Evolutionary conservation across 2,329 filamentous ascomycete genomes (phyloP), one percentile per base, ranked within the genome.

Genomic region (Bisporella sp.): DNA sequence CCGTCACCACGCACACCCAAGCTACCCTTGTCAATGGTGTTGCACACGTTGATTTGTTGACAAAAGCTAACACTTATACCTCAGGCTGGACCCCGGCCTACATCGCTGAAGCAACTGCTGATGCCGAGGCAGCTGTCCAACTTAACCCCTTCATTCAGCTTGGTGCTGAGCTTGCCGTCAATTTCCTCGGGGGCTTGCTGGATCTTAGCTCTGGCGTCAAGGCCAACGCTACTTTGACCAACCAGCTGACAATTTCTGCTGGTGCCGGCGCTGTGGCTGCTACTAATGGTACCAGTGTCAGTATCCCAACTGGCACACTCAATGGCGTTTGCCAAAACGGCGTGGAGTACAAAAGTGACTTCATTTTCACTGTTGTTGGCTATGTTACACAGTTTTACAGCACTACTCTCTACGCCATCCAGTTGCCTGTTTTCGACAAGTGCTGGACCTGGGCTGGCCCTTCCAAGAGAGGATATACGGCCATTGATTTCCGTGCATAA

Each of bases 131-230:
- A 5, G 60, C 59, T 7, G 66, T 66, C 1, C 55, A 59, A 5
- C 48, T 69, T 49, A 66, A 69, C 48, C 64, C 68, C 4, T 62
- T 54, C 37, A 60, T 65, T 4, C 57, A 64, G 12, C 59, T 71
- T 60, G 64, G 71, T 53, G 59, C 75, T 60, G 51, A 76, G 57
- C 48, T 70, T 52, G 51, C 63, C 45, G 50, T 71, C 58, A 57
- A 68, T 52, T 55, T 70, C 53, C 55, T 73, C 47, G 57, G 67
- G 51, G 54, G 68, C 21, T 44, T 67, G 5, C 56, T 69, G 43
- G 65, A 70, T 53, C 61, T 70, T 31, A 69, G 65, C 13, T 63
- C 64, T n/a, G 70, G 70, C 6, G 47, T 72, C 33, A 68, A 65
- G 1, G 67, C 67, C 2, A 61, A 58, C 5, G 66, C 69, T 5